Conservation (phyloP, 1,139 yeast species). For the Lodderomyces jiufengensis region DNA sequence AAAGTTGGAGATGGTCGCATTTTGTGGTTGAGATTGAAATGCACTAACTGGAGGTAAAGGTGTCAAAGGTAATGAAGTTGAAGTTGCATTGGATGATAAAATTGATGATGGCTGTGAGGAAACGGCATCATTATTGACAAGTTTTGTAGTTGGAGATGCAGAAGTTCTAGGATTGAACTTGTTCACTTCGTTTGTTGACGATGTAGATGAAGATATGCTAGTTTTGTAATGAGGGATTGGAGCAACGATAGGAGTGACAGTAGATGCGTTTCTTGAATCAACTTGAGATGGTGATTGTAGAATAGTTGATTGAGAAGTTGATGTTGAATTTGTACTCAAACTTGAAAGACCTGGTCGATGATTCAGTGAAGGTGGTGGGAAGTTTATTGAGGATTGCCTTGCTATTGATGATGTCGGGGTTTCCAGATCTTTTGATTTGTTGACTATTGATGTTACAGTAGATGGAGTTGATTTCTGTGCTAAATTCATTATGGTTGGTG, state of each 20-base stretch:
- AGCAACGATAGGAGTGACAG: constrained; percentile 5
- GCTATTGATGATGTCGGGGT: constrained; percentile 3
- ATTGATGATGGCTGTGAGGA: constrained; percentile 4
- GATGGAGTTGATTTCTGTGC: too few species aligned
- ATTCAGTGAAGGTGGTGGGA: constrained; percentile 8
- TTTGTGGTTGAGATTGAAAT: neutral
- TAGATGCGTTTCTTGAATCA: constrained; percentile 2
- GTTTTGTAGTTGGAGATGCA: constrained; percentile 6
- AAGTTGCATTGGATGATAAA: constrained; percentile 2
- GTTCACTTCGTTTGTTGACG: neutral
- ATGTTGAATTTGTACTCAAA: constrained; percentile 3
- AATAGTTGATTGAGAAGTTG: constrained; percentile 5
- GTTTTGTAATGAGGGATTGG: constrained; percentile 7
- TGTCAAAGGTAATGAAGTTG: constrained; percentile 5
- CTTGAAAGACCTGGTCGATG: constrained; percentile 11
- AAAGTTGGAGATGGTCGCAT: constrained; percentile 4
- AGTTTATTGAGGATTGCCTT: constrained; percentile 5
- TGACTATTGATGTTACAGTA: too few species aligned
- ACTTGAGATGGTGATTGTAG: neutral
- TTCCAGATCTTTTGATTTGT: neutral
- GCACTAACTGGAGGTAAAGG: constrained; percentile 3
- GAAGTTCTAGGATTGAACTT: neutral
- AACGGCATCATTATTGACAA: constrained; percentile 6
- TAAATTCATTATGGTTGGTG: neutral
- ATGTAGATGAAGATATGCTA: neutral